Evolutionary conservation across 768 basidiomycete species (phyloP), one percentile per base, ranked within the genome.

Genomic region (Kockovaella imperatae): DNA sequence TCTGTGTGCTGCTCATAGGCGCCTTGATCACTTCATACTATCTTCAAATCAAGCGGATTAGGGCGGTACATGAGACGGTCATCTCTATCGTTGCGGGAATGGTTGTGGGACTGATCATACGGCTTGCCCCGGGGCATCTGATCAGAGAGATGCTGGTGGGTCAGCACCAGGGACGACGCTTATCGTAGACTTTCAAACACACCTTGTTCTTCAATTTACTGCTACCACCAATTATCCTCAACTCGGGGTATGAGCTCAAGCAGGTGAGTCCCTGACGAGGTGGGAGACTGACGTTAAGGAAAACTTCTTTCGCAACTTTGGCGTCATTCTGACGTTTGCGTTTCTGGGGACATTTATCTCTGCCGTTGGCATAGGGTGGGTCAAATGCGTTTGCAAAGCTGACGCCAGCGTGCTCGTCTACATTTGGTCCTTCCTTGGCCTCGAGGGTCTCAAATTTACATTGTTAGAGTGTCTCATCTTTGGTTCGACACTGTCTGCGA

Each of bases 231-330:
- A 99, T 99, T 69, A 99, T 99, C 66, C 75, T 99, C 32, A 95
- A 91, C 72, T 95, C 90, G 2, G 95, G 95, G 5, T 99, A 95
- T 69, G 90, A 95, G 72, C 81, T 99, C 49, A 93, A 90, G 69
- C 91, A 97, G 77, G 89, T 83, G 48, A 51, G 80, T 62, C 10
- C 26, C 10, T 26, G 23, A 29, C 13, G 11, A 32, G 31, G 31
- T 32, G 10, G 31, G 10, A 32, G 31, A 21, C 3, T 30, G 29
- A 36, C 10, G 10, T 44, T 6, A 72, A 95, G 86, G 93, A 91
- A 73, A 91, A 91, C 76, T 99, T 99, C 74, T 99, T 99, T 70
- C 82, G 90, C 30, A 96, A 96, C 70, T 97, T 97, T 65, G 91
- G 88, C 8, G 91, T 90, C 23, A 99, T 99, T 57, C 76, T 95